Conservation (phyloP, 2,329 filamentous ascomycete species). For the Fusarium mangiferae region DNA sequence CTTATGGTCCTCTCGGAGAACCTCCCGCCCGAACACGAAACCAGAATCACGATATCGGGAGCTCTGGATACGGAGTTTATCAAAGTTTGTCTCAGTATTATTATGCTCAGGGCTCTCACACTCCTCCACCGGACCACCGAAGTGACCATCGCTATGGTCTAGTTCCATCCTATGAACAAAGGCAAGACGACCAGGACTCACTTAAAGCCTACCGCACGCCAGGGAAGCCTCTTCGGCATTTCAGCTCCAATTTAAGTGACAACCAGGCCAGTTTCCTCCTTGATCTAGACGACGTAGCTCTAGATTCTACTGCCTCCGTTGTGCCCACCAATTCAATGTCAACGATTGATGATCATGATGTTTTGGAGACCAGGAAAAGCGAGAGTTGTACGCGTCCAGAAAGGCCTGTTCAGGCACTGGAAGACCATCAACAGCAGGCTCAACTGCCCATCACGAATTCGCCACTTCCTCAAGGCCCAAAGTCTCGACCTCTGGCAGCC, state of each 20-base stretch:
- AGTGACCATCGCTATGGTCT: fast-evolving
- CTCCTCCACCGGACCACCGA: fast-evolving
- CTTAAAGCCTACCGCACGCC: not conserved
- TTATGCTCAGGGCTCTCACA: fast-evolving
- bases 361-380: not conserved
- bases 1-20: not conserved
- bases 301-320: constrained; percentile 60
- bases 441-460: fast-evolving
- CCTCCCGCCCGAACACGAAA: fast-evolving
- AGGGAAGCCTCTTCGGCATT: too few species aligned
- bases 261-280: constrained; percentile 50
- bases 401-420: fast-evolving
- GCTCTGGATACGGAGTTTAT: fast-evolving
- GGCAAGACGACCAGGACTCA: fast-evolving
- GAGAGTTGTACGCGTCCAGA: not conserved
- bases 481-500: not conserved
- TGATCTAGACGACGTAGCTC: constrained; percentile 59
- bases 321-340: fast-evolving
- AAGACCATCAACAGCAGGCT: fast-evolving
- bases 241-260: constrained; percentile 53
- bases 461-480: fast-evolving
- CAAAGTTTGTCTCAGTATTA: fast-evolving
- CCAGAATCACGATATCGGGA: not conserved
- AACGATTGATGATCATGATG: not conserved
- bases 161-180: not conserved